Evolutionary conservation across 257 asterid species (phyloP).

Genomic region (Jasminum sambac): DNA sequence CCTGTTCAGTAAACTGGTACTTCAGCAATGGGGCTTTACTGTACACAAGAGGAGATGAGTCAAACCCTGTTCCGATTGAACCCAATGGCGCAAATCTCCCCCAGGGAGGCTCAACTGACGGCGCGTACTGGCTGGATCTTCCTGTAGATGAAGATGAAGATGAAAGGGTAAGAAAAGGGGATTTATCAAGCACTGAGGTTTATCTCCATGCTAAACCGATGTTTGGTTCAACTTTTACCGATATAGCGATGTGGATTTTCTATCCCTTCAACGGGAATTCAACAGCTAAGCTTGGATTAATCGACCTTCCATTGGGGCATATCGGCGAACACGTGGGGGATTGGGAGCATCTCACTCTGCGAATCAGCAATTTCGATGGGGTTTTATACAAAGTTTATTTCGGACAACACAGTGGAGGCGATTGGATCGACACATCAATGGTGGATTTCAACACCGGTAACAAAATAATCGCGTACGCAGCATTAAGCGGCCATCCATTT

Average conservation of each 20-base stretch:
- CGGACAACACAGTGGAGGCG: constrained; percentile 64
- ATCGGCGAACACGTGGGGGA: constrained; percentile 91
- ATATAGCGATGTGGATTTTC: constrained; percentile 74
- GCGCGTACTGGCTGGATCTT: constrained; percentile 70
- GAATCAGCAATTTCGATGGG: constrained; percentile 85
- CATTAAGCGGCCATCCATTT: constrained; percentile 69
- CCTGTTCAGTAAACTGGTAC: constrained; percentile 82
- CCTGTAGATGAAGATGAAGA: constrained; percentile 39
- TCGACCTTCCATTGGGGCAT: constrained; percentile 53
- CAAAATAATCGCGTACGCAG: constrained; percentile 58
- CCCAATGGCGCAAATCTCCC: constrained; percentile 75
- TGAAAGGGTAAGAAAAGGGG: constrained; percentile 52
- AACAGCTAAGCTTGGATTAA: constrained; percentile 54
- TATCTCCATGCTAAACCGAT: constrained; percentile 72
- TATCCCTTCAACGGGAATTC: constrained; percentile 88
- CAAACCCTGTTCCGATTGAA: constrained; percentile 48
- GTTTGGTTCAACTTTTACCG: constrained; percentile 73
- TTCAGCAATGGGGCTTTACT: constrained; percentile 58
- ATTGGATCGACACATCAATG: constrained; percentile 60
- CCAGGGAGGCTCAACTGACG: constrained; percentile 73
- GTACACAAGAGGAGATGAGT: constrained; percentile 54
- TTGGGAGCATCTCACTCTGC: constrained; percentile 87
- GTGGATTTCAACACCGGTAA: constrained; percentile 51
- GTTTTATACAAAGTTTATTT: constrained; percentile 50
- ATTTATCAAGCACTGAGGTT: constrained; percentile 52